Evolutionary conservation across 306 rosid species (phyloP), one percentile per base, ranked within the genome.

Genomic region (Fagus sylvatica): DNA sequence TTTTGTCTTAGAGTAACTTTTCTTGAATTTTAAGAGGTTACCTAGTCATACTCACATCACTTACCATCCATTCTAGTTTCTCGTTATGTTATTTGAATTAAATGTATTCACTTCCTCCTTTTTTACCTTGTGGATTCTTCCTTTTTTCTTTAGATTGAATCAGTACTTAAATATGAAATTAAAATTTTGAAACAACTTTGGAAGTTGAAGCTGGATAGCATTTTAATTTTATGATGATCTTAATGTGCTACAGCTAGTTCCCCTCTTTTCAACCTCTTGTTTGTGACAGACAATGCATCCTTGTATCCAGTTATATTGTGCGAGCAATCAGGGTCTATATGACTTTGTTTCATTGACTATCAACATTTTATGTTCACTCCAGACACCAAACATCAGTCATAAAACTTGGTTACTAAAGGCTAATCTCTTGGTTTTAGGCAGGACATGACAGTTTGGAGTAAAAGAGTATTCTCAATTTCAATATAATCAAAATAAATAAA

Each of bases 371-470:
- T 34, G 69, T 62, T 62, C 42, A 15, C 16, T 12, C 37, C 75
- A 53, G 8, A 46, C 53, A 43, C 81, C 42, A 60, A 46, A 39
- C 46, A 9, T 72, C 76, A 72, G 39, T 51, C 43, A 19, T 60
- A 53, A 75, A 73, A 30, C 72, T 75, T 10, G 71, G 22, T 77
- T 37, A 64, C 75, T 70, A 2, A 70, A 68, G 73, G 9, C 16
- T 17, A n/a, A 73, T 46, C 56, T 79, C 8, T 62, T 66, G 81
- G 62, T 67, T 79, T 54, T 33, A 43, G 76, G 16, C 5, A n/a
- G 69, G 70, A 41, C 54, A 32, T 43, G 16, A n/a, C 48, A 59
- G 70, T 36, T 30, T 53, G 10, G 48, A 22, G 4, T 28, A 61
- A 53, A 57, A 22, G 69, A 72, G 37, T 30, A 61, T 76, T 77